These are phyloP conservation scores for Mycena epipterygia DNA, from an alignment of 768 basidiomycete species.

Conservation along the genomic window DNA sequence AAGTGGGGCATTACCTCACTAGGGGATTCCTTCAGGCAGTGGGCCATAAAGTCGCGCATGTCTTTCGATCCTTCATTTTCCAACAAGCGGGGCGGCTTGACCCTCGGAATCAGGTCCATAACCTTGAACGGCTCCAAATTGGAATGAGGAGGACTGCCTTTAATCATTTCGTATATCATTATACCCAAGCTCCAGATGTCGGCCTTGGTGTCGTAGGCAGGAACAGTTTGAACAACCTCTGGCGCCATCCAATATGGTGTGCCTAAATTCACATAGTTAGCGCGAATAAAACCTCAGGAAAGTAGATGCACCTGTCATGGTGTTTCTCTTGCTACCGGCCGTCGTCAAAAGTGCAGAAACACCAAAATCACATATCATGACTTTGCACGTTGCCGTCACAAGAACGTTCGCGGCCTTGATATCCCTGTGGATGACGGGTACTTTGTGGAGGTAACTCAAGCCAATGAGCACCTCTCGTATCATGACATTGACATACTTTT, in stretches of 20 bases:
- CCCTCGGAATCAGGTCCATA: constrained; percentile 90
- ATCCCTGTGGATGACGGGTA: constrained; percentile 96
- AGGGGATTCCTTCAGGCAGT: constrained; percentile 87
- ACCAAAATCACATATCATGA: constrained; percentile 98
- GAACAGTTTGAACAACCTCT: constrained; percentile 90
- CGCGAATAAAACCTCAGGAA: background rate
- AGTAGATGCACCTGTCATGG: constrained; percentile 69
- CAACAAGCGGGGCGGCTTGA: constrained; percentile 83
- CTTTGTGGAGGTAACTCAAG: constrained; percentile 91
- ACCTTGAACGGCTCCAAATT: constrained; percentile 89
- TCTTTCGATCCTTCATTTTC: constrained; percentile 88
- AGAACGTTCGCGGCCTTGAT: constrained; percentile 98
- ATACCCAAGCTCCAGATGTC: constrained; percentile 99
- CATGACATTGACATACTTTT: constrained; percentile 90
- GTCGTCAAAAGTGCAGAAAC: constrained; percentile 93
- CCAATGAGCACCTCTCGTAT: constrained; percentile 90
- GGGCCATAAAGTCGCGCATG: constrained; percentile 89
- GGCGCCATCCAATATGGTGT: constrained; percentile 99
- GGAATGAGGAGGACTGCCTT: constrained; percentile 95
- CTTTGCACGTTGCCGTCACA: constrained; percentile 87
- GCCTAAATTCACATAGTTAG: constrained; percentile 54
- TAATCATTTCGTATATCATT: constrained; percentile 95
- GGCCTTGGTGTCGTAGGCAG: constrained; percentile 96
- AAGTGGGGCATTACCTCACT: constrained; percentile 67
- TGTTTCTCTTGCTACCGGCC: constrained; percentile 91